These are phyloP conservation scores for Capronia epimyces DNA, from an alignment of 2,329 filamentous ascomycete species.

Conservation along the genomic window DNA sequence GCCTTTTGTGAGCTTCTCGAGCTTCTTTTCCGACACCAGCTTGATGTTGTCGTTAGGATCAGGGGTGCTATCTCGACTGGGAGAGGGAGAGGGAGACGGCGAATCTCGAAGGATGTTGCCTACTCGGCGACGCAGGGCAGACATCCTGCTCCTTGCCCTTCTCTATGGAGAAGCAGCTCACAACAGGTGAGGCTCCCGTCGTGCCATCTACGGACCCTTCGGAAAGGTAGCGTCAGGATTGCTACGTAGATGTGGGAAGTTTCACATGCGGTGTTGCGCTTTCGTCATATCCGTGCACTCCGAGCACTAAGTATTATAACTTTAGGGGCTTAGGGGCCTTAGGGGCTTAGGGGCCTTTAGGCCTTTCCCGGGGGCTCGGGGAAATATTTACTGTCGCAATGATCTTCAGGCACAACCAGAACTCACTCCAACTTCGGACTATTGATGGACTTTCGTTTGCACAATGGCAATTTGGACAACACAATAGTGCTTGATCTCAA, in stretches of 20 bases:
- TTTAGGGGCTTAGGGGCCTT: too few species aligned
- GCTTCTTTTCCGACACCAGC: constrained; percentile 48
- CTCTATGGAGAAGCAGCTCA: neutral
- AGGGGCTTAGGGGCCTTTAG: neutral
- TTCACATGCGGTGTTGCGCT: constrained; percentile 8
- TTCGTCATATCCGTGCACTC: neutral
- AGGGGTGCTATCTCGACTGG: constrained; percentile 27
- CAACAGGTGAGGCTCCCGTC: neutral
- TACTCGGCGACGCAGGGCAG: constrained; percentile 41
- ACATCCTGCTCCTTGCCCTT: constrained; percentile 26
- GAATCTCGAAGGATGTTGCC: constrained; percentile 34
- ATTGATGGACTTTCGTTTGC: constrained; percentile 1
- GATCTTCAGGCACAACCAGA: constrained; percentile 18
- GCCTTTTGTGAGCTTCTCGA: constrained; percentile 35
- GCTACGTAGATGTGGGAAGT: neutral
- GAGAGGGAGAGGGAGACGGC: constrained; percentile 24
- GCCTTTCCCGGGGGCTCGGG: neutral
- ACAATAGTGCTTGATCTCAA: constrained; percentile 3
- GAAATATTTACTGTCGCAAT: neutral
- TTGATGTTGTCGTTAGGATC: constrained; percentile 41
- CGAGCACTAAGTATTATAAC: too few species aligned
- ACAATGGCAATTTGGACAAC: constrained; percentile 11
- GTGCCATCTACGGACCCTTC: neutral
- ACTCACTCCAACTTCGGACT: neutral
- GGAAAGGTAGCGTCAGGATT: neutral